phyloP scores from a whole-genome alignment of 2,329 filamentous ascomycete species.

The Daldinia sp. region DNA sequence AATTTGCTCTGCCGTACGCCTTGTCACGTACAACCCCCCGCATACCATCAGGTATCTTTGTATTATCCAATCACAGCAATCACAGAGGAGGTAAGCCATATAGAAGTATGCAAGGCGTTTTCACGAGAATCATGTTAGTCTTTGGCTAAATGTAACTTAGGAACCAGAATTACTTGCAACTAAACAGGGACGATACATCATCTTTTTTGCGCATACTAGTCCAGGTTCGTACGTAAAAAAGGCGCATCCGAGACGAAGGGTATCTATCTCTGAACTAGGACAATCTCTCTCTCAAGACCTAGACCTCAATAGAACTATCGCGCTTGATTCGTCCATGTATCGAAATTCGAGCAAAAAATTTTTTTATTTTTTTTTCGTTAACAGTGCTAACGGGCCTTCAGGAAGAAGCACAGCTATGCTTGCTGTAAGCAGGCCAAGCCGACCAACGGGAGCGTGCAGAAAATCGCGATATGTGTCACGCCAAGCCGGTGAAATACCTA shows the following conservation, averaged over 20 bases:
- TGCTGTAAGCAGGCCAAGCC: slow-evolving; percentile 19
- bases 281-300: not conserved
- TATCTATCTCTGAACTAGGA: not conserved
- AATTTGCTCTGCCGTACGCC: slow-evolving; percentile 38
- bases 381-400: not conserved
- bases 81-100: slow-evolving; percentile 17
- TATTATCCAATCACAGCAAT: slow-evolving; percentile 22
- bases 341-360: not conserved
- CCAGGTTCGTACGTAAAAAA: not conserved
- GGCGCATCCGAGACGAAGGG: not conserved
- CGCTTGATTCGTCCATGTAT: not conserved
- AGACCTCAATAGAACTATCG: not conserved
- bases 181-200: not conserved
- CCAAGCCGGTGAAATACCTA: slow-evolving; percentile 40
- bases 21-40: slow-evolving; percentile 35
- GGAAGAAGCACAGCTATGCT: slow-evolving; percentile 13
- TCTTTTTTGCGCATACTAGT: not conserved
- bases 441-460: slow-evolving; percentile 39
- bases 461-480: slow-evolving; percentile 42
- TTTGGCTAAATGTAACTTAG: slow-evolving; percentile 8
- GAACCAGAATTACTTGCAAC: slow-evolving; percentile 7
- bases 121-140: slow-evolving; percentile 1
- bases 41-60: slow-evolving; percentile 21
- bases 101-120: slow-evolving; percentile 18
- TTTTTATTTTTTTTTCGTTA: not conserved